These are phyloP conservation scores for Neurospora hispaniola DNA, from an alignment of 495 filamentous ascomycete species.

Conservation along the genomic window DNA sequence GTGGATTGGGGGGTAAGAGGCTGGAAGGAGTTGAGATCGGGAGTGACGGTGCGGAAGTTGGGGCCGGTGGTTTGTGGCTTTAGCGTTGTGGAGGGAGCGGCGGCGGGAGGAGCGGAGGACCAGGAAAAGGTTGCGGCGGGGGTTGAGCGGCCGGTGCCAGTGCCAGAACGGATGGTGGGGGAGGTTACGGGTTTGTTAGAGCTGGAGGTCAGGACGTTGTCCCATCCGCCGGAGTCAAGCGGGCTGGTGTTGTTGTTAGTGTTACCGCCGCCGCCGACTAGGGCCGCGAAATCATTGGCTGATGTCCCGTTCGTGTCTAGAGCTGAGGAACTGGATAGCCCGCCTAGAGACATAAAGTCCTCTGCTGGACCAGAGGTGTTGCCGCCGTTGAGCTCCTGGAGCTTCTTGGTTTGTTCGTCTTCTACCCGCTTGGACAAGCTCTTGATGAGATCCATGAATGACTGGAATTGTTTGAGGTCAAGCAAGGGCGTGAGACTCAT, in stretches of 20 bases:
- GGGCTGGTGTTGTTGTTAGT: conserved; percentile 15
- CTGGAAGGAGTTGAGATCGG: conserved; percentile 38
- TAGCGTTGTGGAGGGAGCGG: conserved; percentile 12
- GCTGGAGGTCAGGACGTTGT: conserved; percentile 15
- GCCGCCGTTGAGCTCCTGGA: conserved; percentile 63
- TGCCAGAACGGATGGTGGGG: conserved; percentile 4
- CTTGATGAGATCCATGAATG: conserved; percentile 81
- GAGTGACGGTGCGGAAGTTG: conserved; percentile 44
- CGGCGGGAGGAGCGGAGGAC: conserved; percentile 40
- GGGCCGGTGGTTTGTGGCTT: conserved; percentile 23
- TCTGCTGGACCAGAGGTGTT: conserved; percentile 27
- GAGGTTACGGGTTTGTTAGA: conserved; percentile 15
- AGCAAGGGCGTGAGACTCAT: conserved; percentile 88
- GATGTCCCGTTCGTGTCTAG: conserved; percentile 41
- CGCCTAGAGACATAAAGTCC: conserved; percentile 52
- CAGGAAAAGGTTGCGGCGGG: conserved; percentile 45
- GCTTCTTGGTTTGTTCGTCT: conserved; percentile 73
- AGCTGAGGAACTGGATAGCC: conserved; percentile 32
- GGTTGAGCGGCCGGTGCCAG: conserved; percentile 14
- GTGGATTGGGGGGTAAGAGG: conserved; percentile 40
- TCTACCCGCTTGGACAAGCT: conserved; percentile 70
- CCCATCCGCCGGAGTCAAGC: conserved; percentile 32
- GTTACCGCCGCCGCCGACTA: conserved; percentile 60
- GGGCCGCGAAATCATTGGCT: conserved; percentile 69
- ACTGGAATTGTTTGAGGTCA: conserved; percentile 74